Evolutionary conservation across 768 basidiomycete genomes (phyloP).

Genomic region (Boletus sp.): DNA sequence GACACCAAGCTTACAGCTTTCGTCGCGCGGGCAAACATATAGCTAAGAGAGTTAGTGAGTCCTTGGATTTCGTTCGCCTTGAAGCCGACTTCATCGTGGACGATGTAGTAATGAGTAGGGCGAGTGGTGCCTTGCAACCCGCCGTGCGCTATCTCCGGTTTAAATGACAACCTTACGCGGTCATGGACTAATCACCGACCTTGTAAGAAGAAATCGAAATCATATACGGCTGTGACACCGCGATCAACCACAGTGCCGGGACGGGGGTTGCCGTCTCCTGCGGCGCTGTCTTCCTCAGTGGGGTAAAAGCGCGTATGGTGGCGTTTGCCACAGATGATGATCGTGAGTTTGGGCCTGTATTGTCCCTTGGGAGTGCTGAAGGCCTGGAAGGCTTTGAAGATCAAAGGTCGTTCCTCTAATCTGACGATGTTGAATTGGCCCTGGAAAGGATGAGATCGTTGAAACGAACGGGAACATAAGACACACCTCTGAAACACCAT

Average conservation of each 20-base stretch:
- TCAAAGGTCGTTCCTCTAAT: slow-evolving; percentile 41
- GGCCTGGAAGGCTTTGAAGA: slow-evolving; percentile 40
- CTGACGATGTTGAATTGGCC: slow-evolving; percentile 50
- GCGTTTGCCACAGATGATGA: slow-evolving; percentile 56
- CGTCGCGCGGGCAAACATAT: slow-evolving; percentile 59
- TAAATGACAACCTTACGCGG: neutral
- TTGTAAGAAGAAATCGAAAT: slow-evolving; percentile 56
- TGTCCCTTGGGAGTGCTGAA: slow-evolving; percentile 34
- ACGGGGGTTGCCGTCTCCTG: slow-evolving; percentile 46
- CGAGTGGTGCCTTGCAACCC: slow-evolving; percentile 47
- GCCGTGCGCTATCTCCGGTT: slow-evolving; percentile 33
- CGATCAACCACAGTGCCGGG: slow-evolving; percentile 55
- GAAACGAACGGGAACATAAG: neutral
- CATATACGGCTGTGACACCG: slow-evolving; percentile 51
- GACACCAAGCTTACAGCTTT: slow-evolving; percentile 39
- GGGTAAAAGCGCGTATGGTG: slow-evolving; percentile 59
- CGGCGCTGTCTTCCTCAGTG: slow-evolving; percentile 40
- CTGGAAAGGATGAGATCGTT: slow-evolving; percentile 23
- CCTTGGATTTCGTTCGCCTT: slow-evolving; percentile 47
- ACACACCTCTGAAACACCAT: slow-evolving; percentile 76
- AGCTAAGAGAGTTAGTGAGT: slow-evolving; percentile 54
- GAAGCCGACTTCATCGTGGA: slow-evolving; percentile 52
- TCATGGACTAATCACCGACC: slow-evolving; percentile 24
- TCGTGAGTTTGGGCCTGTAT: slow-evolving; percentile 48
- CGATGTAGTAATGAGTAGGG: slow-evolving; percentile 54